Evolutionary conservation across 768 basidiomycete species (phyloP), one percentile per base, ranked within the genome.

Genomic region (Macrocybe gigantea): DNA sequence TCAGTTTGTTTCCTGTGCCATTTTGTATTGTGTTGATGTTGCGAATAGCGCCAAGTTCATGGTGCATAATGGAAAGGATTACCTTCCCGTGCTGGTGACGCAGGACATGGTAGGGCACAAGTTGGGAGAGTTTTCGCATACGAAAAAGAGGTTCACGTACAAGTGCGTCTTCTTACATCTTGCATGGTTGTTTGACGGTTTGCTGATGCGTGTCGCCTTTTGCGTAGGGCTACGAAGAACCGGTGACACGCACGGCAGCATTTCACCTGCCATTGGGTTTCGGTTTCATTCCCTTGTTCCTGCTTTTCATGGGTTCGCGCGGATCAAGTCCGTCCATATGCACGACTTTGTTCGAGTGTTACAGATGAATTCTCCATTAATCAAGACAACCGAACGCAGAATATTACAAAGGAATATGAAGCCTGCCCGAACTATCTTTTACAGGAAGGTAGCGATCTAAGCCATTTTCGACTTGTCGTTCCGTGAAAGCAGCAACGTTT

Each of bases 101-200:
- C 91, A 94, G 63, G 95, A 97, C 64, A 98, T 98, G 95, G 92
- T 99, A 1, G 95, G 95, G 0, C 94, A 99, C 64, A 99, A 99
- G 65, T 67, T 98, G 45, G 95, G 95, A 45, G 93, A 97, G 73
- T 97, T 98, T 65, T 72, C 92, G 36, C 80, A 84, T 55, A 97
- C 94, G 33, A 84, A 86, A 70, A 93, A 92, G 66, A 79, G 79
- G 47, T 94, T 93, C 64, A 78, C 73, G 32, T 93, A 83, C 71
- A 88, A 81, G 93, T 93, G 62, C 62, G 89, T 82, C 12, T 15
- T 33, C 12, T 22, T 5, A 33, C 9, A 12, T 41, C 10, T 30
- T 15, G 36, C 14, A 5, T 33, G 7, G 22, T 31, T 49, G 39
- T 14, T 11, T 6, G 10, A 7, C 7, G 5, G 37, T 37, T 32